Evolutionary conservation across 2,329 filamentous ascomycete genomes (phyloP).

Genomic region (Metarhizium album): DNA sequence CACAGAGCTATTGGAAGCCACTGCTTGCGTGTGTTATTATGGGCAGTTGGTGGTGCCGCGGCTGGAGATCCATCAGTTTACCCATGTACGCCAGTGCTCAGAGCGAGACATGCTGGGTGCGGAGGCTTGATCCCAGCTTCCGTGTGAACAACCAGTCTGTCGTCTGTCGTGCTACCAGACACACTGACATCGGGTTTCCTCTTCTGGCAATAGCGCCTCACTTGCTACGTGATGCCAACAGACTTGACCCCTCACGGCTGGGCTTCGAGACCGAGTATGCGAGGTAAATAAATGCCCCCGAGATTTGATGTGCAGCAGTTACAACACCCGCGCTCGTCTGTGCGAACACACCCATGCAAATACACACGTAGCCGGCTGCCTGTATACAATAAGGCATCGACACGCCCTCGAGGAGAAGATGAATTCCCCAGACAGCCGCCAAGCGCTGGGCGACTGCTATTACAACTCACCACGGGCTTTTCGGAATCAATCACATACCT

Average conservation of each 20-base stretch:
- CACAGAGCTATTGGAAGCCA: not conserved
- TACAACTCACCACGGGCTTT: not conserved
- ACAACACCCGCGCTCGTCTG: not conserved
- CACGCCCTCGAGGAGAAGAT: not conserved
- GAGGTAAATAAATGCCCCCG: constrained; percentile 2
- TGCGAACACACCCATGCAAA: too few species aligned
- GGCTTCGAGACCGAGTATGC: not conserved
- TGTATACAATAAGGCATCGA: constrained; percentile 5
- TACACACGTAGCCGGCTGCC: too few species aligned
- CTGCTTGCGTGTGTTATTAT: not conserved
- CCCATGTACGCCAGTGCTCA: not conserved
- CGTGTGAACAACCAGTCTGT: not conserved
- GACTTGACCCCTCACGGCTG: not conserved
- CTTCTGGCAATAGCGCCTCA: not conserved
- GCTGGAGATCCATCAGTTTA: not conserved
- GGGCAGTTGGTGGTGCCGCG: not conserved
- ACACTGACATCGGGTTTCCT: constrained; percentile 3
- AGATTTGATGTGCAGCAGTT: constrained; percentile 1
- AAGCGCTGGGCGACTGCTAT: not conserved
- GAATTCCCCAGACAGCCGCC: not conserved
- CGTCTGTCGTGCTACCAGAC: not conserved
- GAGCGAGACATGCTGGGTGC: not conserved
- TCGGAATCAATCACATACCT: not conserved
- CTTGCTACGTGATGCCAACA: not conserved
- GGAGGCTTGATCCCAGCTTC: not conserved